Percentiles rank a stretch among this genome's conserved stretches.
These are phyloP conservation scores for Crithidia thermophila DNA, from an alignment of 208 protist species.

Conservation along the genomic window DNA sequence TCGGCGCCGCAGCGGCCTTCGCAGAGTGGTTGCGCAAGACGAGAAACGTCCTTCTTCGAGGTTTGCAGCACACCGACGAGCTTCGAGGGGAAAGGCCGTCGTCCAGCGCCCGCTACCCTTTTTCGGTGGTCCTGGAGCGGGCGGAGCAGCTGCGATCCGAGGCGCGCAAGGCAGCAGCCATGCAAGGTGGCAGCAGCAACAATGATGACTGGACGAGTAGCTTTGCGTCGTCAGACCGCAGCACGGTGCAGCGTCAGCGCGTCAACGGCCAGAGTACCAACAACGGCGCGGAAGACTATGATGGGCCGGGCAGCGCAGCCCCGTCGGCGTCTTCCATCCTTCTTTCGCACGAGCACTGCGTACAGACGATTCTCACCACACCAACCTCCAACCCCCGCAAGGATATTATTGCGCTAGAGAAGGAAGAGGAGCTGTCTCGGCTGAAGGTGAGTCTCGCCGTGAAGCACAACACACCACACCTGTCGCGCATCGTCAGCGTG, in stretches of 20 bases:
- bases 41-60: background rate
- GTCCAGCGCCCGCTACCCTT: background rate
- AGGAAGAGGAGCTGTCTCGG: constrained; percentile 5
- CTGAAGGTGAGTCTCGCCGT: constrained; percentile 31
- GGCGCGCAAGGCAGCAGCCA: background rate
- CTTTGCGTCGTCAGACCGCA: too few species aligned
- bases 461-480: constrained; percentile 26
- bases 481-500: constrained; percentile 31
- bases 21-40: constrained; percentile 15
- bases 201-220: too few species aligned
- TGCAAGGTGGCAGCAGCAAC: too few species aligned
- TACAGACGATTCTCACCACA: constrained; percentile 9
- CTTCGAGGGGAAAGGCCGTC: constrained; percentile 6
- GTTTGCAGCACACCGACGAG: constrained; percentile 7
- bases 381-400: background rate
- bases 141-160: constrained; percentile 1
- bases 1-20: constrained; percentile 2
- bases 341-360: constrained; percentile 1
- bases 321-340: background rate
- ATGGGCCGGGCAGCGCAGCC: background rate
- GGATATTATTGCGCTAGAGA: constrained; percentile 4
- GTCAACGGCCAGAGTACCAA: too few species aligned
- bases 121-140: background rate
- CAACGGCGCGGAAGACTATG: background rate
- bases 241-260: too few species aligned